Conservation (phyloP, 2,329 filamentous ascomycete genomes). For the Arthrobotrys sinensis region DNA sequence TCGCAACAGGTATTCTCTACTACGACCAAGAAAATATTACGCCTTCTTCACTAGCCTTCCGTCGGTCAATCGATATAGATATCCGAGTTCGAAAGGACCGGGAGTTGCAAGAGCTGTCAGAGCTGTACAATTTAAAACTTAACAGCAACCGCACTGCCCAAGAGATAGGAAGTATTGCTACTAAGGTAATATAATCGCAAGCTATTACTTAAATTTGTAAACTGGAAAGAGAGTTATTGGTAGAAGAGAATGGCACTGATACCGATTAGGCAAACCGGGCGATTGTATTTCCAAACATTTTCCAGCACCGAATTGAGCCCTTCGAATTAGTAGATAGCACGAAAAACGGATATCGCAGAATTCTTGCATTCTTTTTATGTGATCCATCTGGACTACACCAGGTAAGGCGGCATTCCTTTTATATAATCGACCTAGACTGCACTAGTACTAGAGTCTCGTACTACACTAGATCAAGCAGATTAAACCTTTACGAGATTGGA, state of each 20-base stretch:
- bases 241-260: background rate
- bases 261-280: slow-evolving; percentile 68
- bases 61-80: background rate
- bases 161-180: slow-evolving; percentile 16
- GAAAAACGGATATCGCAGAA: slow-evolving; percentile 72
- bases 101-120: slow-evolving; percentile 2
- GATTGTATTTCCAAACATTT: slow-evolving; percentile 73
- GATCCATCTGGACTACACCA: slow-evolving; percentile 69
- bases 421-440: background rate
- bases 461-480: no score
- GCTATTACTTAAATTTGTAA: background rate
- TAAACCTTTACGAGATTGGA: no score
- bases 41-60: background rate
- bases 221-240: background rate
- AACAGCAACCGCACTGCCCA: no score
- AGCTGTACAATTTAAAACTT: background rate
- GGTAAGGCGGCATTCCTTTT: background rate
- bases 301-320: slow-evolving; percentile 72
- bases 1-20: slow-evolving; percentile 34
- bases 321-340: slow-evolving; percentile 71
- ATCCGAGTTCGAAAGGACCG: background rate
- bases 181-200: slow-evolving; percentile 2
- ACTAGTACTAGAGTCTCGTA: no score
- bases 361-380: slow-evolving; percentile 75
- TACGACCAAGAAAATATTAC: slow-evolving; percentile 32